Evolutionary conservation across 169 alveolate genomes (phyloP).

Genomic region (Plasmodium gallinaceum): DNA sequence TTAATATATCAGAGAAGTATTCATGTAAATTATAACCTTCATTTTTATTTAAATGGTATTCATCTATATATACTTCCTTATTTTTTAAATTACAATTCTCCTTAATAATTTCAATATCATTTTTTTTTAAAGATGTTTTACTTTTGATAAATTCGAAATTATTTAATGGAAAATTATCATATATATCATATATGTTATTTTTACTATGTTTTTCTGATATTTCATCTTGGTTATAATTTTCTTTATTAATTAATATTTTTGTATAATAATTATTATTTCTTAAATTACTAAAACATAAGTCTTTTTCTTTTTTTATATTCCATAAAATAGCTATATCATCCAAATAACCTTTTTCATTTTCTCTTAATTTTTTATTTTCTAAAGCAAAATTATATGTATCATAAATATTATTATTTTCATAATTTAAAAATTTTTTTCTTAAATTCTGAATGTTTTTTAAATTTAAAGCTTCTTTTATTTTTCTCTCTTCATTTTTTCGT

Average conservation of each 20-base stretch:
- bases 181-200: not conserved
- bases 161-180: slow-evolving; percentile 1
- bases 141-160: not conserved
- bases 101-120: slow-evolving; percentile 19
- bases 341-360: not conserved
- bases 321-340: not conserved
- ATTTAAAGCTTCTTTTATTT: slow-evolving; percentile 4
- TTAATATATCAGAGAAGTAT: slow-evolving; percentile 24
- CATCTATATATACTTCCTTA: slow-evolving; percentile 2
- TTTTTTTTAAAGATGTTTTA: slow-evolving; percentile 15
- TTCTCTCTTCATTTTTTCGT: not conserved
- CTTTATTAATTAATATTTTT: slow-evolving; percentile 9
- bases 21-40: slow-evolving; percentile 2
- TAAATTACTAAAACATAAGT: not conserved
- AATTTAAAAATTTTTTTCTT: not conserved
- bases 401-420: not conserved
- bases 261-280: slow-evolving; percentile 12
- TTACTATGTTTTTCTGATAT: not conserved
- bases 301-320: not conserved
- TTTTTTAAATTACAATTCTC: slow-evolving; percentile 8
- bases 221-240: slow-evolving; percentile 5
- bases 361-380: not conserved
- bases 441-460: not conserved
- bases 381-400: not conserved
- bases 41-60: slow-evolving; percentile 1